Evolutionary conservation across 768 basidiomycete species (phyloP).

Genomic region (Boletellus sp.): DNA sequence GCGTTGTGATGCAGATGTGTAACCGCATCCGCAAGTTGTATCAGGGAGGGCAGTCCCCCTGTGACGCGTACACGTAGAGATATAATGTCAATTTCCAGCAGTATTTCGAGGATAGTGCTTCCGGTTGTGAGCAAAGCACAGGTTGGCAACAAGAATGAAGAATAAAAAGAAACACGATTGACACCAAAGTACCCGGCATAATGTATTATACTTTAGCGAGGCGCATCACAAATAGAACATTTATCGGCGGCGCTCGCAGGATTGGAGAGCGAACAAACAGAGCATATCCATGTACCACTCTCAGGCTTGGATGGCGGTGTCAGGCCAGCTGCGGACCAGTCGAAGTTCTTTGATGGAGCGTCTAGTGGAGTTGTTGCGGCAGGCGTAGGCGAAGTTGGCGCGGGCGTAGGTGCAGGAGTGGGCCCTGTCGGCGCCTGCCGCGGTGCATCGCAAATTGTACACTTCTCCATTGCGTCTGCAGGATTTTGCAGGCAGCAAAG

Average conservation of each 20-base stretch:
- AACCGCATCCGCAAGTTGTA: neutral
- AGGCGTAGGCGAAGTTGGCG: neutral
- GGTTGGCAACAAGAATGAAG: constrained; percentile 1
- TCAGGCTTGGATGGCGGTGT: constrained; percentile 23
- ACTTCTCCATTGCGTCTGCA: constrained; percentile 38
- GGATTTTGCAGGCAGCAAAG: constrained; percentile 46
- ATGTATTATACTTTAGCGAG: constrained; percentile 27
- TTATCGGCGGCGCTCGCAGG: constrained; percentile 40
- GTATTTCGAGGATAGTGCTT: neutral
- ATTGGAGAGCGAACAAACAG: constrained; percentile 42
- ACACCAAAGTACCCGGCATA: constrained; percentile 6
- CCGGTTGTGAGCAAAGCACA: neutral
- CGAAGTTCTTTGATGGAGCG: constrained; percentile 26
- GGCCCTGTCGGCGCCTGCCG: constrained; percentile 22
- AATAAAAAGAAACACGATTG: constrained; percentile 10
- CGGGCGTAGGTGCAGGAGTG: constrained; percentile 5
- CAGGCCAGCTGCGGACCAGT: constrained; percentile 40
- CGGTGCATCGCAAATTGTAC: constrained; percentile 42
- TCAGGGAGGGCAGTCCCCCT: neutral
- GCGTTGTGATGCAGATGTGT: constrained; percentile 14
- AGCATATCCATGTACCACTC: constrained; percentile 38
- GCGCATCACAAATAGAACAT: constrained; percentile 50
- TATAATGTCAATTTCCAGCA: constrained; percentile 7
- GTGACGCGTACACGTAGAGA: neutral
- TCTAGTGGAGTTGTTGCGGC: neutral